These are phyloP conservation scores for Erysimum cheiri DNA, from an alignment of 441 rosid genomes.

Conservation along the genomic window DNA sequence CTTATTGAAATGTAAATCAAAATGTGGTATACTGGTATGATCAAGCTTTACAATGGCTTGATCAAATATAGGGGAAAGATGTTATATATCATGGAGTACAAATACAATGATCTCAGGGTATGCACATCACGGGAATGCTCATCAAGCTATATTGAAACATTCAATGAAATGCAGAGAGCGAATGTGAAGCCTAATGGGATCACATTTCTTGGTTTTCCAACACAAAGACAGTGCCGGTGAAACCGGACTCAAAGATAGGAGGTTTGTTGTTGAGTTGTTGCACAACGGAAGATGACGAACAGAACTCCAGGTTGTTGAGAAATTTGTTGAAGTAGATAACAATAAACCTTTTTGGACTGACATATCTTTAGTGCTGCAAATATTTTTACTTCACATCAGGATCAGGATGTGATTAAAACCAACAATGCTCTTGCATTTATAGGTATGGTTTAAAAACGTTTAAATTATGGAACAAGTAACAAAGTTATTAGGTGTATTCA, in stretches of 20 bases:
- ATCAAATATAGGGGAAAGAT: conserved; percentile 48
- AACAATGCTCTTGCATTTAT: background rate
- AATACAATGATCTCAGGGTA: conserved; percentile 68
- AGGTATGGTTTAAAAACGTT: background rate
- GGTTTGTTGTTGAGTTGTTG: conserved; percentile 62
- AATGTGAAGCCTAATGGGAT: conserved; percentile 55
- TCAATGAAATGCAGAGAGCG: conserved; percentile 53
- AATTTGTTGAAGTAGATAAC: conserved; percentile 56
- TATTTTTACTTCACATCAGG: conserved; percentile 46
- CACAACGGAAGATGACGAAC: conserved; percentile 57
- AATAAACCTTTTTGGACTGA: conserved; percentile 56
- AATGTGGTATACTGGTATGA: conserved; percentile 50
- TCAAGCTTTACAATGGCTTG: conserved; percentile 49
- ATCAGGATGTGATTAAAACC: conserved; percentile 22
- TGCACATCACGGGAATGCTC: conserved; percentile 62
- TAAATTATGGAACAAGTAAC: background rate
- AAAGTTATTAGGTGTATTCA: conserved; percentile 3
- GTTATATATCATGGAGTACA: conserved; percentile 69
- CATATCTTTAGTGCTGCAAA: conserved; percentile 47
- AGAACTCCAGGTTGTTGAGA: conserved; percentile 62
- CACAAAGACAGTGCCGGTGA: conserved; percentile 56
- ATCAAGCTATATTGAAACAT: conserved; percentile 46
- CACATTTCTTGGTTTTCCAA: conserved; percentile 60
- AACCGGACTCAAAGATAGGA: conserved; percentile 69
- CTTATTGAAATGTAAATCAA: conserved; percentile 65